phyloP scores from a whole-genome alignment of 106 monocot genomes.

The Platanthera guangdongensis region DNA sequence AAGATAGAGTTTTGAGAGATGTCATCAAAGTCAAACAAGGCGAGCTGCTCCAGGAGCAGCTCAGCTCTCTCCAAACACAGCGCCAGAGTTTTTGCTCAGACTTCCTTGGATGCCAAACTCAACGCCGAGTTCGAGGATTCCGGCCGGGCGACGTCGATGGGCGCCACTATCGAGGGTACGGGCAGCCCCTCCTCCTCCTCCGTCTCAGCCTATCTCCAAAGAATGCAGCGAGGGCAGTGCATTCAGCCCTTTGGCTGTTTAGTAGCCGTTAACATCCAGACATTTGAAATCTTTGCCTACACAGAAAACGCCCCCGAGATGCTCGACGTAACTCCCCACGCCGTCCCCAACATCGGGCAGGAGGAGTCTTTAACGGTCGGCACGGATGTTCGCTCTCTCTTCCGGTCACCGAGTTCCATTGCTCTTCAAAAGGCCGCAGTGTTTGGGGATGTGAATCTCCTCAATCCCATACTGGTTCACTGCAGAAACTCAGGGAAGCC shows the following conservation, averaged over 20 bases:
- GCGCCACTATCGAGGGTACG: conserved; percentile 20
- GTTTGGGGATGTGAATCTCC: conserved; percentile 56
- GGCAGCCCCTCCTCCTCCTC: conserved; percentile 17
- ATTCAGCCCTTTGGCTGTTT: conserved; percentile 91
- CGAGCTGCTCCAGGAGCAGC: conserved; percentile 44
- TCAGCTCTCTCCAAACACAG: conserved; percentile 47
- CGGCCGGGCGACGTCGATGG: conserved; percentile 22
- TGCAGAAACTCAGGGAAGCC: conserved; percentile 68
- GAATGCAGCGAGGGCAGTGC: conserved; percentile 54
- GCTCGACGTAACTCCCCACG: conserved; percentile 69
- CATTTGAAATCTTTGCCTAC: conserved; percentile 56
- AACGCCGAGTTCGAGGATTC: conserved; percentile 62
- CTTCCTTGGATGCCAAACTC: conserved; percentile 62
- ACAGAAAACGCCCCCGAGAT: conserved; percentile 85
- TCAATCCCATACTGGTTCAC: conserved; percentile 79
- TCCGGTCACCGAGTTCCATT: conserved; percentile 31
- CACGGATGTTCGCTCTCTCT: conserved; percentile 50
- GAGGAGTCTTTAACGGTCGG: conserved; percentile 50
- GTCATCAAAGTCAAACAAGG: conserved; percentile 47
- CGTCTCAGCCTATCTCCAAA: conserved; percentile 59
- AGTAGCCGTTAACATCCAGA: conserved; percentile 43
- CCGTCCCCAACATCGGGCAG: conserved; percentile 84
- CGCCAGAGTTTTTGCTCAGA: conserved; percentile 49
- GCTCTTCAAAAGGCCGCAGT: conserved; percentile 72
- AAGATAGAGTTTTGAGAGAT: conserved; percentile 15